phyloP scores from a whole-genome alignment of 2,329 filamentous ascomycete genomes.

The Phyllosticta citrichinensis region DNA sequence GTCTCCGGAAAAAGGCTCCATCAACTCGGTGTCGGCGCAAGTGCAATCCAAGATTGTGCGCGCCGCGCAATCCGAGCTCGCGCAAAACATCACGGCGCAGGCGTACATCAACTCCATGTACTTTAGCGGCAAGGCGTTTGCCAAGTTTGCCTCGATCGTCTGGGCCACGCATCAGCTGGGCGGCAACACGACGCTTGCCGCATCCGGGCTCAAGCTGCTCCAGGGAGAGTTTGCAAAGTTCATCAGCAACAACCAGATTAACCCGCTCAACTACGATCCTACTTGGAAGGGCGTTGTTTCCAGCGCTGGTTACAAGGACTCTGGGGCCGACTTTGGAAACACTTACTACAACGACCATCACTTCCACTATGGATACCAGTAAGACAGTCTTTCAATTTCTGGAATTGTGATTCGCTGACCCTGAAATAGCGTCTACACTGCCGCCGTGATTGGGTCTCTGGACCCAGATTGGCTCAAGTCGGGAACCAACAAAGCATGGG shows the following conservation, averaged over 20 bases:
- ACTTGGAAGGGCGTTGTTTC: constrained; percentile 79
- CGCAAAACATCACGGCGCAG: constrained; percentile 64
- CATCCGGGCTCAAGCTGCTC: constrained; percentile 40
- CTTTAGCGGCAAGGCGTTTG: constrained; percentile 34
- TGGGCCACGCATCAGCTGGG: constrained; percentile 46
- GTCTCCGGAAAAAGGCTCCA: constrained; percentile 42
- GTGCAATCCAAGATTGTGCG: constrained; percentile 51
- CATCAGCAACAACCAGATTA: constrained; percentile 36
- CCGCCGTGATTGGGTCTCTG: constrained; percentile 72
- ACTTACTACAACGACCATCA: constrained; percentile 67
- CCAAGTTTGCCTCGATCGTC: constrained; percentile 36
- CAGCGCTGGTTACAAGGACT: constrained; percentile 62
- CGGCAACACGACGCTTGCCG: constrained; percentile 45
- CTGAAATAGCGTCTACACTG: constrained; percentile 58
- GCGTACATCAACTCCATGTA: constrained; percentile 73
- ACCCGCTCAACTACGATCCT: constrained; percentile 46
- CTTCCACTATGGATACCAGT: constrained; percentile 50
- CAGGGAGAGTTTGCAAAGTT: constrained; percentile 43
- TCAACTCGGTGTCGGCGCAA: constrained; percentile 33
- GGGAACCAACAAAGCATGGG: constrained; percentile 62
- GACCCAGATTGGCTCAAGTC: constrained; percentile 62
- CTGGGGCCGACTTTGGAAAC: constrained; percentile 80
- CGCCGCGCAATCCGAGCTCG: constrained; percentile 59
- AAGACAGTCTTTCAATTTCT: not conserved
- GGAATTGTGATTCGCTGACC: constrained; percentile 45